These are phyloP conservation scores for Globisporangium paroecandrum DNA, from an alignment of 352 stramenopile genomes.

Conservation along the genomic window DNA sequence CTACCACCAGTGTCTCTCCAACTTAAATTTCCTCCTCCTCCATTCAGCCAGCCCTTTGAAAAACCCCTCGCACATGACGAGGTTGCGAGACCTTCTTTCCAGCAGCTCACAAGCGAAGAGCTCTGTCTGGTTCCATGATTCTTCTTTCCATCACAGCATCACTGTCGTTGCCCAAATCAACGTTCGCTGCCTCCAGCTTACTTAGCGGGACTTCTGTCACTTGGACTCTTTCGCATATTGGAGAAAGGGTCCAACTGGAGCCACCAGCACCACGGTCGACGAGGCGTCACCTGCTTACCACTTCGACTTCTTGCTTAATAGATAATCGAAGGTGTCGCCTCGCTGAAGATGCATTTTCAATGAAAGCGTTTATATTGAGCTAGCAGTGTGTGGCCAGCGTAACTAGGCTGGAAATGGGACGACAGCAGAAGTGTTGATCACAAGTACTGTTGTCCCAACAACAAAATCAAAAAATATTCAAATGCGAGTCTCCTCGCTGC, in stretches of 20 bases:
- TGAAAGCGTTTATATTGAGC: not conserved
- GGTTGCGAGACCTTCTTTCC: not conserved
- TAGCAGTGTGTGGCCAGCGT: not conserved
- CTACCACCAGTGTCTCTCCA: not conserved
- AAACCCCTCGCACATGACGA: not conserved
- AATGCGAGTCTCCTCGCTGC: not conserved
- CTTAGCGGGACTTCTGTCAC: not conserved
- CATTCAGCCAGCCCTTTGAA: not conserved
- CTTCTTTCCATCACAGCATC: not conserved
- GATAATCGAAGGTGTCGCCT: not conserved
- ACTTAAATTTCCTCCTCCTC: not conserved
- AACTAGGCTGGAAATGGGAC: not conserved
- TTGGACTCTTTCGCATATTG: not conserved
- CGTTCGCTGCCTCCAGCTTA: not conserved
- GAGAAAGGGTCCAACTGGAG: not conserved
- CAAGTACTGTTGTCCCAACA: not conserved
- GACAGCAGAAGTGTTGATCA: not conserved
- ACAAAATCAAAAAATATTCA: not conserved
- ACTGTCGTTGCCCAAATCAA: not conserved
- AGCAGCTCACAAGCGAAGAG: not conserved
- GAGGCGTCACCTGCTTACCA: not conserved
- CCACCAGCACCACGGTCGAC: not conserved
- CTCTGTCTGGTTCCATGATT: not conserved
- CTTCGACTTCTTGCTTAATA: not conserved
- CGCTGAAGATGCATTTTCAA: not conserved